These are phyloP conservation scores for Sarocladium oryzae DNA, from an alignment of 2,329 filamentous ascomycete species.

Conservation along the genomic window DNA sequence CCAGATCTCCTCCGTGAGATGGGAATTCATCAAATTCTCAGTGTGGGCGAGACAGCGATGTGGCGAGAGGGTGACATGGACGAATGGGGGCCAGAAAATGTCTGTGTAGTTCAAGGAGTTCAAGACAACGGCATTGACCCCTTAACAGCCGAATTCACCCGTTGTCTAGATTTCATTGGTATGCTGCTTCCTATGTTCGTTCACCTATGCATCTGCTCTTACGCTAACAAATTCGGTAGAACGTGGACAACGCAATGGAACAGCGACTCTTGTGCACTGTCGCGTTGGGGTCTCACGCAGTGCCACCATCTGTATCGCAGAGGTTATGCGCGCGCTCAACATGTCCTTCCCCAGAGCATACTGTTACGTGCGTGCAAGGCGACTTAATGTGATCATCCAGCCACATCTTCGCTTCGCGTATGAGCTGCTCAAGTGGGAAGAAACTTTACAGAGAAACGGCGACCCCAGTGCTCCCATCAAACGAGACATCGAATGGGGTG, in stretches of 20 bases:
- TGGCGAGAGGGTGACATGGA: conserved; percentile 70
- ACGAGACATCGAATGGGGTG: conserved; percentile 85
- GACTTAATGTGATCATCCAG: conserved; percentile 96
- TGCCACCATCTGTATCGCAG: conserved; percentile 97
- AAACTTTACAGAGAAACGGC: conserved; percentile 55
- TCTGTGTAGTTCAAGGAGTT: conserved; percentile 76
- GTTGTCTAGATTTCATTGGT: conserved; percentile 91
- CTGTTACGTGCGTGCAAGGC: conserved; percentile 86
- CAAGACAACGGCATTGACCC: conserved; percentile 97
- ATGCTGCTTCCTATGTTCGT: too few relatives aligned
- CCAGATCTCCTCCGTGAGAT: conserved; percentile 71
- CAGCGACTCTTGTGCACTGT: conserved; percentile 89
- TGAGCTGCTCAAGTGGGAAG: conserved; percentile 94
- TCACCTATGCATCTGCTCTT: conserved; percentile 9
- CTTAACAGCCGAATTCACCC: conserved; percentile 75
- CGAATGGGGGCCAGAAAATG: conserved; percentile 69
- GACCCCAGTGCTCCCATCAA: conserved; percentile 41
- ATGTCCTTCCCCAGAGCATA: conserved; percentile 89
- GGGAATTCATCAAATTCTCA: conserved; percentile 82
- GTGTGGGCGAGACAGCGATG: conserved; percentile 80
- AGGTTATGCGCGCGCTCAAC: conserved; percentile 79
- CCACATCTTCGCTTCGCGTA: conserved; percentile 93
- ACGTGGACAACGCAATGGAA: conserved; percentile 67
- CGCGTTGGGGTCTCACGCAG: conserved; percentile 92
- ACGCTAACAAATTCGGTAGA: conserved; percentile 43